phyloP scores from a whole-genome alignment of 805 yeast genomes.

The Candida verbasci region DNA sequence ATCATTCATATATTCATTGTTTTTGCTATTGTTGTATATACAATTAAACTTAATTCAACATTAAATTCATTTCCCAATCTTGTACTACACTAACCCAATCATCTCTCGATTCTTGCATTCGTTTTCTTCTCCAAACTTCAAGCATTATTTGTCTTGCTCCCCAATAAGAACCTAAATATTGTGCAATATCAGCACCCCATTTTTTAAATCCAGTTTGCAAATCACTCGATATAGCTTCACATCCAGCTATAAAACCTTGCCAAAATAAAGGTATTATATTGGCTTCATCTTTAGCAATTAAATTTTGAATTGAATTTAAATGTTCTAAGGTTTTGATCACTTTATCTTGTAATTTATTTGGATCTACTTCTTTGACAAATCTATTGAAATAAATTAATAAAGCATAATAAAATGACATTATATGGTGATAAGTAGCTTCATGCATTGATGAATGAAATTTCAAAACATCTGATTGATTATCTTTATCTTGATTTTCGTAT shows the following conservation, averaged over 20 bases:
- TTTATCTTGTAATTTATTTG: conserved; percentile 55
- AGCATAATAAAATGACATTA: conserved; percentile 72
- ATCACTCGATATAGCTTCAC: conserved; percentile 59
- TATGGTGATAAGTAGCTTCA: conserved; percentile 75
- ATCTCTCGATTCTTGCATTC: conserved; percentile 52
- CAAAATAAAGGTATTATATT: conserved; percentile 75
- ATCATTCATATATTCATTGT: no score
- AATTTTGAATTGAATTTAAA: conserved; percentile 54
- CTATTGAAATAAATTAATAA: conserved; percentile 68
- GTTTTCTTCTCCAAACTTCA: conserved; percentile 79
- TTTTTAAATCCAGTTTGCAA: conserved; percentile 63
- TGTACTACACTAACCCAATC: conserved; percentile 76
- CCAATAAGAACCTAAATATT: conserved; percentile 69
- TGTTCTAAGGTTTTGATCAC: conserved; percentile 61
- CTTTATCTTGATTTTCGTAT: conserved; percentile 21
- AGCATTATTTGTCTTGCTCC: conserved; percentile 80
- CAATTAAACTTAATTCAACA: conserved; percentile 50
- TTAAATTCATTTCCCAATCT: conserved; percentile 83
- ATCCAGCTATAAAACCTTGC: conserved; percentile 88
- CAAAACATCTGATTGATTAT: conserved; percentile 7
- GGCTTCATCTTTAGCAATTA: conserved; percentile 52
- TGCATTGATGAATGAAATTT: conserved; percentile 51
- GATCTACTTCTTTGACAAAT: conserved; percentile 51
- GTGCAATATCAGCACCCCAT: conserved; percentile 67
- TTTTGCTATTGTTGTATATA: no score